Evolutionary conservation across 352 stramenopile genomes (phyloP).

Genomic region (Nothophytophthora sp.): DNA sequence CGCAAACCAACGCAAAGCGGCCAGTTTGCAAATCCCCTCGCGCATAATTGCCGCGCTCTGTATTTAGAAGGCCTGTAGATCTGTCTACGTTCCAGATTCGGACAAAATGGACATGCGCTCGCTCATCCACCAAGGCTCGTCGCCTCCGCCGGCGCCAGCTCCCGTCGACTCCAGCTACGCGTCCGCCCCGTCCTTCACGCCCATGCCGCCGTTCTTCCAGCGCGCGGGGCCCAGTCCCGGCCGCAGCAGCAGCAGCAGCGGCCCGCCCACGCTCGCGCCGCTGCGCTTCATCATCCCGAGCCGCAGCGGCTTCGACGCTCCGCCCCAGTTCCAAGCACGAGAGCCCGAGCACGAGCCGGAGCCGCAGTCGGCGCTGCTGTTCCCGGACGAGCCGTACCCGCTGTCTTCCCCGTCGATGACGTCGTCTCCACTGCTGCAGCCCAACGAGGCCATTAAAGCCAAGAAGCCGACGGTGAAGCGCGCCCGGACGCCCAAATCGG

Average conservation of each 20-base stretch:
- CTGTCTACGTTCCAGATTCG: too few species aligned
- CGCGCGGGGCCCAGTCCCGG: too few species aligned
- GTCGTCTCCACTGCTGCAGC: slow-evolving; percentile 10
- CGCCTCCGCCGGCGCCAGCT: slow-evolving; percentile 5
- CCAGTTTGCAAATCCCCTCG: slow-evolving; percentile 30
- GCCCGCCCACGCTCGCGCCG: slow-evolving; percentile 53
- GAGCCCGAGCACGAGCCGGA: slow-evolving; percentile 30
- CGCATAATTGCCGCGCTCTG: too few species aligned
- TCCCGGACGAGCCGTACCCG: slow-evolving; percentile 17
- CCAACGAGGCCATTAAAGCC: slow-evolving; percentile 22
- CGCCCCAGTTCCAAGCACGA: background rate
- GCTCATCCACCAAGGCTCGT: slow-evolving; percentile 57
- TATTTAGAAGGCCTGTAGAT: too few species aligned
- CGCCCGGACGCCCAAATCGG: slow-evolving; percentile 52
- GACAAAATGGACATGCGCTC: slow-evolving; percentile 72
- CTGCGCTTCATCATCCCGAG: slow-evolving; percentile 82
- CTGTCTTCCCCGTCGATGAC: too few species aligned
- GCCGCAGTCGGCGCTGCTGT: slow-evolving; percentile 25
- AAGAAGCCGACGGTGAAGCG: slow-evolving; percentile 62
- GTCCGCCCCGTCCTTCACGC: slow-evolving; percentile 37
- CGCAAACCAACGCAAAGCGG: too few species aligned
- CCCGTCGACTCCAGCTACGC: slow-evolving; percentile 1
- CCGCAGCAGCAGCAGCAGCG: slow-evolving; percentile 1
- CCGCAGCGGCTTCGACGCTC: slow-evolving; percentile 20
- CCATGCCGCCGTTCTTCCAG: slow-evolving; percentile 44